Evolutionary conservation across 129 eudicot genomes (phyloP).

Genomic region (Calendula officinalis): DNA sequence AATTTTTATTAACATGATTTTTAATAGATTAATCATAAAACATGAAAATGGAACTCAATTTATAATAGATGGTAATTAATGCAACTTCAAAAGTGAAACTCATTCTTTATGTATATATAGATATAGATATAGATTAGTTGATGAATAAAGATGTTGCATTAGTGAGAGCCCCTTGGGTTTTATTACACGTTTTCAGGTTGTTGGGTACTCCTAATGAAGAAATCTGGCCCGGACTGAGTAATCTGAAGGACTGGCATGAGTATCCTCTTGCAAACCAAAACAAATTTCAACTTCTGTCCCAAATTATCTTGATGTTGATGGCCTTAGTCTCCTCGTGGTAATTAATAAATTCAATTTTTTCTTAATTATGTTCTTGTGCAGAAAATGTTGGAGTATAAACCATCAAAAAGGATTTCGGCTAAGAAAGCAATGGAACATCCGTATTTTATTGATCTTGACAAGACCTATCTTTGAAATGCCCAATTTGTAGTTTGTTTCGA

Average conservation of each 20-base stretch:
- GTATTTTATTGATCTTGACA: constrained; percentile 76
- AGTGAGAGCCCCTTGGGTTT: too few relatives aligned
- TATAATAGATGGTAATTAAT: too few relatives aligned
- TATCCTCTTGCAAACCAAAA: constrained; percentile 86
- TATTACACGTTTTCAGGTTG: constrained; percentile 42
- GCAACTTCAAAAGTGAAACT: too few relatives aligned
- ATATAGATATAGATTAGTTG: too few relatives aligned
- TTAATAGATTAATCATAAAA: too few relatives aligned
- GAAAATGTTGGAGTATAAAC: constrained; percentile 85
- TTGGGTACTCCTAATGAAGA: constrained; percentile 92
- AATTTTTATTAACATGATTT: too few relatives aligned
- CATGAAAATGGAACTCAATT: too few relatives aligned
- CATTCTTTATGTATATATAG: too few relatives aligned
- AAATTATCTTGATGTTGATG: constrained; percentile 53
- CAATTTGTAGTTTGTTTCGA: constrained; percentile 42
- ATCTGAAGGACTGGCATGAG: constrained; percentile 82
- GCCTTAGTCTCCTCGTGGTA: constrained; percentile 64
- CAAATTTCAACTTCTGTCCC: constrained; percentile 56
- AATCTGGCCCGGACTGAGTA: constrained; percentile 91
- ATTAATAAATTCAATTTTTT: constrained; percentile 13
- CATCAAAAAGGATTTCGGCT: constrained; percentile 77
- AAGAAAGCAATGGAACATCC: constrained; percentile 91
- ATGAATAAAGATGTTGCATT: too few relatives aligned
- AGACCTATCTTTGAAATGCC: constrained; percentile 48
- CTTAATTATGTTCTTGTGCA: constrained; percentile 34